Evolutionary conservation across 805 yeast genomes (phyloP).

Genomic region (Wickerhamiella galacta): DNA sequence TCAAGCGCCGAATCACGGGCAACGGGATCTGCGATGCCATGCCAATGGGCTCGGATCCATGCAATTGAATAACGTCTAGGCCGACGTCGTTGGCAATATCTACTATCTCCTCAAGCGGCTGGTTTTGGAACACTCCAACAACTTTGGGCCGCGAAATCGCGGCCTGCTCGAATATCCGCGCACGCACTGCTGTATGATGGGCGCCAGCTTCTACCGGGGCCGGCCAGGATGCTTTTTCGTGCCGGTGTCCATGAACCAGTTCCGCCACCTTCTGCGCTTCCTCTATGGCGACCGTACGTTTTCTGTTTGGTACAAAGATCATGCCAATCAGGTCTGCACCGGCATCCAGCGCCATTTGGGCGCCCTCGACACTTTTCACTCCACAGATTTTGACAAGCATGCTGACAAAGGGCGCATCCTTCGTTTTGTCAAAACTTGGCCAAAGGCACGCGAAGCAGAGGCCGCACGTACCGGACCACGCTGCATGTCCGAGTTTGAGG

Average conservation of each 20-base stretch:
- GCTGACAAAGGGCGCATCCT: conserved; percentile 4
- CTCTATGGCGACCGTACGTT: conserved; percentile 42
- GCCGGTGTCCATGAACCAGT: conserved; percentile 14
- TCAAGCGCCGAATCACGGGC: conserved; percentile 62
- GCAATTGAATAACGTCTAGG: conserved; percentile 74
- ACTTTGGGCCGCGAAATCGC: conserved; percentile 17
- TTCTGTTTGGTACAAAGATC: conserved; percentile 70
- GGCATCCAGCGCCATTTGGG: conserved; percentile 43
- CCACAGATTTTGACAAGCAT: conserved; percentile 78
- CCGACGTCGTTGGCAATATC: conserved; percentile 26
- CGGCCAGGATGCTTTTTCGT: not conserved
- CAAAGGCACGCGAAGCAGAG: too few species aligned
- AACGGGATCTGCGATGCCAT: conserved; percentile 26
- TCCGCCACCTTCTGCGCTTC: conserved; percentile 33
- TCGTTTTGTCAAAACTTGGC: not conserved
- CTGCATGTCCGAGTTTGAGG: too few species aligned
- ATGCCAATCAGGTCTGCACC: conserved; percentile 75
- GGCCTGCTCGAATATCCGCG: not conserved
- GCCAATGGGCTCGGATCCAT: conserved; percentile 52
- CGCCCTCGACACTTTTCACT: conserved; percentile 47
- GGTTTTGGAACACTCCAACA: conserved; percentile 88
- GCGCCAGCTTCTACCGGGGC: not conserved
- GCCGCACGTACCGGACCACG: too few species aligned
- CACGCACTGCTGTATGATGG: not conserved
- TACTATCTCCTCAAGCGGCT: conserved; percentile 45